Percentiles rank a stretch among this genome's conserved stretches.
Conservation (phyloP, 805 yeast genomes). For the Naumovozyma dairenensis region DNA sequence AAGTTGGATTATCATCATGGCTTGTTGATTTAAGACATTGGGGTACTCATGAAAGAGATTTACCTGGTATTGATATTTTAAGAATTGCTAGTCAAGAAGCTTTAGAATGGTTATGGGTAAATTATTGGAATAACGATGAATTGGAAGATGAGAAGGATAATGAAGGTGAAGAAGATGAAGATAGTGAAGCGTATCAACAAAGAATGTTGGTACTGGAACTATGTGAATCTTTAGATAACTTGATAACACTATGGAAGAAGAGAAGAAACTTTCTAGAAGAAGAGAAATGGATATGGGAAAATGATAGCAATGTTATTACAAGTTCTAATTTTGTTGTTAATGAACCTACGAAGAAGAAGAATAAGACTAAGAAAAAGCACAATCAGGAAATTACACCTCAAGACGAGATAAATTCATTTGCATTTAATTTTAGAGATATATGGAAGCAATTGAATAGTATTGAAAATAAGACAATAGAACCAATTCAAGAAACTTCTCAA, state of each 20-base stretch:
- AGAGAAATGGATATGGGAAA: constrained; percentile 13
- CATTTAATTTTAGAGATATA: constrained; percentile 8
- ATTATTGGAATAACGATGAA: constrained; percentile 54
- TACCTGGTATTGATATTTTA: constrained; percentile 66
- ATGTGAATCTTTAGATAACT: not conserved
- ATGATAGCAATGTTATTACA: constrained; percentile 13
- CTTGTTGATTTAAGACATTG: constrained; percentile 87
- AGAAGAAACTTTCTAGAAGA: constrained; percentile 7
- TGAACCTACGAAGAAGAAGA: constrained; percentile 56
- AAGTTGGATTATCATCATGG: constrained; percentile 57
- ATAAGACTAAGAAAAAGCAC: constrained; percentile 39
- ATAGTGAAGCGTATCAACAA: not conserved
- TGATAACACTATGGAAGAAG: constrained; percentile 3
- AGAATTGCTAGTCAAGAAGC: constrained; percentile 52
- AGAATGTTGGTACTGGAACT: constrained; percentile 1
- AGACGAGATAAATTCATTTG: constrained; percentile 9
- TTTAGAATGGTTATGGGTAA: constrained; percentile 59
- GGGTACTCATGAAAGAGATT: constrained; percentile 73
- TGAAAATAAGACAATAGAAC: too few species aligned
- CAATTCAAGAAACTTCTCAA: constrained; percentile 1
- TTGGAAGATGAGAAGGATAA: constrained; percentile 17
- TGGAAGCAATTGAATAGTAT: too few species aligned
- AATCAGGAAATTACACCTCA: constrained; percentile 4
- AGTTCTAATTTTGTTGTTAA: constrained; percentile 24
- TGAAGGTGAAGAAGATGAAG: constrained; percentile 5